phyloP scores from a whole-genome alignment of 495 filamentous ascomycete species.

The Wilcoxina mikolae region DNA sequence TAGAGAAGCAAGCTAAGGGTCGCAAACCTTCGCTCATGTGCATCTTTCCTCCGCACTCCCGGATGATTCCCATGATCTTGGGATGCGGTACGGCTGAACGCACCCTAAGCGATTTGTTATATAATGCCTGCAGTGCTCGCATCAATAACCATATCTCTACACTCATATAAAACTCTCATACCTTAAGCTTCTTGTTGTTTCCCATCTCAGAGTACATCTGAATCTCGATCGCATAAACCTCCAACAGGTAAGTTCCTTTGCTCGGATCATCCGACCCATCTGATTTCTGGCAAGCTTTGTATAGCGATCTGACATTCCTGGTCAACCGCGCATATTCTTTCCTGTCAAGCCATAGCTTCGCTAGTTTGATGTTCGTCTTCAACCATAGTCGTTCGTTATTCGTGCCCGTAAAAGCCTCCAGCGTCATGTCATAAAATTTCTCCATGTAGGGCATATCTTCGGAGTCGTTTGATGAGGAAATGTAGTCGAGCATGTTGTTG shows the following conservation, averaged over 20 bases:
- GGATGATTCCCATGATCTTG: slow-evolving; percentile 97
- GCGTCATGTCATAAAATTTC: slow-evolving; percentile 83
- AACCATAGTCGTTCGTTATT: slow-evolving; percentile 97
- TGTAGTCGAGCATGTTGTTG: slow-evolving; percentile 98
- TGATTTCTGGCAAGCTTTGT: slow-evolving; percentile 72
- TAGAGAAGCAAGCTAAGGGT: not conserved
- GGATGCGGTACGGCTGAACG: slow-evolving; percentile 92
- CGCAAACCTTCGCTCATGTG: slow-evolving; percentile 76
- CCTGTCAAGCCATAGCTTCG: slow-evolving; percentile 74
- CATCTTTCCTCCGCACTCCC: slow-evolving; percentile 98
- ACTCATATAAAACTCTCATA: slow-evolving; percentile 14
- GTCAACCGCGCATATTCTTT: slow-evolving; percentile 71
- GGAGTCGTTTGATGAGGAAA: slow-evolving; percentile 56
- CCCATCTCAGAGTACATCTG: slow-evolving; percentile 95
- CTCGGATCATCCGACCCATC: slow-evolving; percentile 87
- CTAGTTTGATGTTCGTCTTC: slow-evolving; percentile 96
- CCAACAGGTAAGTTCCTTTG: slow-evolving; percentile 90
- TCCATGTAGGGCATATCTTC: slow-evolving; percentile 78
- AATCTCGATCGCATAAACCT: slow-evolving; percentile 94
- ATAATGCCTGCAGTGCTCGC: slow-evolving; percentile 59
- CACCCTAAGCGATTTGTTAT: slow-evolving; percentile 77
- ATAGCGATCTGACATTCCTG: slow-evolving; percentile 75
- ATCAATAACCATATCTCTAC: not conserved
- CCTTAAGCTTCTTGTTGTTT: slow-evolving; percentile 94
- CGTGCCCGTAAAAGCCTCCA: slow-evolving; percentile 87